A percentile compares a stretch with the other conserved stretches of the same genome.
Conservation (phyloP, 129 eudicot species). For the Ambrosia artemisiifolia region DNA sequence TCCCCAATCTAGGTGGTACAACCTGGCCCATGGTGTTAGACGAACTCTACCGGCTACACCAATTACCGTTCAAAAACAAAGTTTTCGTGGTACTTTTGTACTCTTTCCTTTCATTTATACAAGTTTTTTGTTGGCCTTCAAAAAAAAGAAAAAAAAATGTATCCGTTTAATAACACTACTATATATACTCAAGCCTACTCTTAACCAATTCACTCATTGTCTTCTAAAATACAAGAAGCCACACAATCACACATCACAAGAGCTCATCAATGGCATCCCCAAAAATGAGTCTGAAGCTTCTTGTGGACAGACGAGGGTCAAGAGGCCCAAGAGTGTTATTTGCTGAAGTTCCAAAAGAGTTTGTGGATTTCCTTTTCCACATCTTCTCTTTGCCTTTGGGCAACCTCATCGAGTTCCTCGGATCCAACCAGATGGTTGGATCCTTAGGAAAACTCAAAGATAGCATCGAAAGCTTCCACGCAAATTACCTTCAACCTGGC, state of each 20-base stretch:
- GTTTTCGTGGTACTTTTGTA: no score
- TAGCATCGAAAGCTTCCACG: neutral
- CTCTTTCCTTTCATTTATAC: no score
- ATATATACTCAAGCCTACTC: no score
- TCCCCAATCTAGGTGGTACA: no score
- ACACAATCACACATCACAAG: neutral
- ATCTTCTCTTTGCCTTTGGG: neutral
- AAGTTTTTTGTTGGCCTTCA: no score
- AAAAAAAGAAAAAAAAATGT: no score
- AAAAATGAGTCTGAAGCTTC: constrained; percentile 19
- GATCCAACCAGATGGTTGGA: neutral
- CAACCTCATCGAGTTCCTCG: neutral
- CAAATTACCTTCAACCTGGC: neutral
- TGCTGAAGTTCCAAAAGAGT: neutral
- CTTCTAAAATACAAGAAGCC: no score
- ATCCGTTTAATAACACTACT: no score
- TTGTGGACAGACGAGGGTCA: neutral
- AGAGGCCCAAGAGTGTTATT: neutral
- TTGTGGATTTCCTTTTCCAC: neutral
- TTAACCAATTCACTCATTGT: no score
- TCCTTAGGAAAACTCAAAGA: constrained; percentile 12
- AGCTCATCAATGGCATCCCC: neutral
- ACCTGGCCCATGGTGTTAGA: no score
- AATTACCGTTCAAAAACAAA: no score
- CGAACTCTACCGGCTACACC: no score